These are phyloP conservation scores for Fusarium sp. DNA, from an alignment of 2,329 filamentous ascomycete species.

Conservation along the genomic window DNA sequence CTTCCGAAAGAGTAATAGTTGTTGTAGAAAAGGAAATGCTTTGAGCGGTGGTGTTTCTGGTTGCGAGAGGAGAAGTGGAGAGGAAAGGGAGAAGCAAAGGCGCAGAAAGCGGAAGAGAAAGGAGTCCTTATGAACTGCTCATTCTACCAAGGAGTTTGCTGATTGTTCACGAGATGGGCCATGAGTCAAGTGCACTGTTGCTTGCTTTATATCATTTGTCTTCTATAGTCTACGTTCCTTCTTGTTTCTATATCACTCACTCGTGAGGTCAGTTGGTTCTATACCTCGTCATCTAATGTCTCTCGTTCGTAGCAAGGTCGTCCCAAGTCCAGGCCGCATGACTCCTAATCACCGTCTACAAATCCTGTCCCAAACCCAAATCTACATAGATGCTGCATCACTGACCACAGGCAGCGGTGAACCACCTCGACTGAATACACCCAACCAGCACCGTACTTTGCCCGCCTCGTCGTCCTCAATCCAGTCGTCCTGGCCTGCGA, in stretches of 20 bases:
- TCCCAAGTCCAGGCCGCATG: conserved; percentile 14
- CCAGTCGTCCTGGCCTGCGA: conserved; percentile 82
- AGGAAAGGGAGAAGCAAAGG: conserved; percentile 11
- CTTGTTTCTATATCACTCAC: conserved; percentile 10
- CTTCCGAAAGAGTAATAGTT: neutral
- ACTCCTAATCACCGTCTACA: conserved; percentile 1
- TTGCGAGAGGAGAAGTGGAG: conserved; percentile 8
- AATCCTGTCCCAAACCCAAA: neutral
- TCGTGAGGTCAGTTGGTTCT: conserved; percentile 12
- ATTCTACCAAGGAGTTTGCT: neutral
- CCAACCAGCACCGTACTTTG: conserved; percentile 77
- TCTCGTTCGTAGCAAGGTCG: neutral
- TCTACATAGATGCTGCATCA: conserved; percentile 14
- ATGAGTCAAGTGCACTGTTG: conserved; percentile 30
- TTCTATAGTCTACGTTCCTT: conserved; percentile 6
- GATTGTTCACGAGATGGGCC: conserved; percentile 29
- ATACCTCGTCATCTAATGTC: conserved; percentile 22
- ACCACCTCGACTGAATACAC: conserved; percentile 64
- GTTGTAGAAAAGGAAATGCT: neutral
- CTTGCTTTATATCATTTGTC: conserved; percentile 17
- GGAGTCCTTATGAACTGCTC: conserved; percentile 20
- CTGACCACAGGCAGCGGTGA: conserved; percentile 32
- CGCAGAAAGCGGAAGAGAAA: conserved; percentile 8
- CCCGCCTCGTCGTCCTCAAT: conserved; percentile 63
- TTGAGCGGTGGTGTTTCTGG: neutral